Conservation (phyloP, 179 eudicot species). For the Corrigiola litoralis region DNA sequence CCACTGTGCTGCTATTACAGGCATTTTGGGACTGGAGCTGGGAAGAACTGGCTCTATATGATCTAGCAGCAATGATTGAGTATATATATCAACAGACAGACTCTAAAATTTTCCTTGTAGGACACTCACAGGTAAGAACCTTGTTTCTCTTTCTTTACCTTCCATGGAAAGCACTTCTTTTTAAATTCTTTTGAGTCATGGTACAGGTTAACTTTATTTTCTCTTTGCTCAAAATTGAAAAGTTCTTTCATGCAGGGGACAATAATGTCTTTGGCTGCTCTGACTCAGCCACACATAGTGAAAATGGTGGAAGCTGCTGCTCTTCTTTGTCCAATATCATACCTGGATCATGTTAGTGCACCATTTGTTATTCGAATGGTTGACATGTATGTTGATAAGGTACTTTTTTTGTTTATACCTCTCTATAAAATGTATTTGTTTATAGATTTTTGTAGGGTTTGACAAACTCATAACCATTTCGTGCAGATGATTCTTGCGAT, state of each 20-base stretch:
- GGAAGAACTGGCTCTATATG: slow-evolving; percentile 89
- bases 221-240: slow-evolving; percentile 1
- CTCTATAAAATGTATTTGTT: neutral
- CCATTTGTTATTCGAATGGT: slow-evolving; percentile 69
- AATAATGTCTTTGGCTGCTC: slow-evolving; percentile 87
- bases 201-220: neutral
- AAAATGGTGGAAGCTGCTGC: slow-evolving; percentile 92
- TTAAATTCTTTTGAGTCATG: neutral
- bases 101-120: slow-evolving; percentile 68
- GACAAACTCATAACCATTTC: neutral
- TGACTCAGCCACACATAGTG: slow-evolving; percentile 71
- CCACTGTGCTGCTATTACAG: slow-evolving; percentile 31
- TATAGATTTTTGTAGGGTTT: neutral
- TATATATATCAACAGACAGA: slow-evolving; percentile 46
- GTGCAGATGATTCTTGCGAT: slow-evolving; percentile 69
- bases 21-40: slow-evolving; percentile 99
- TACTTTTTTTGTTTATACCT: slow-evolving; percentile 16
- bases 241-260: slow-evolving; percentile 59
- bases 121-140: slow-evolving; percentile 85
- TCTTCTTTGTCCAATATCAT: slow-evolving; percentile 90
- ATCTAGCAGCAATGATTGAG: slow-evolving; percentile 71
- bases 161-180: neutral
- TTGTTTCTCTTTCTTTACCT: neutral
- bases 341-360: slow-evolving; percentile 73
- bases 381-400: slow-evolving; percentile 79